phyloP scores from a whole-genome alignment of 495 filamentous ascomycete genomes.

The Parachaetomium inaequale region DNA sequence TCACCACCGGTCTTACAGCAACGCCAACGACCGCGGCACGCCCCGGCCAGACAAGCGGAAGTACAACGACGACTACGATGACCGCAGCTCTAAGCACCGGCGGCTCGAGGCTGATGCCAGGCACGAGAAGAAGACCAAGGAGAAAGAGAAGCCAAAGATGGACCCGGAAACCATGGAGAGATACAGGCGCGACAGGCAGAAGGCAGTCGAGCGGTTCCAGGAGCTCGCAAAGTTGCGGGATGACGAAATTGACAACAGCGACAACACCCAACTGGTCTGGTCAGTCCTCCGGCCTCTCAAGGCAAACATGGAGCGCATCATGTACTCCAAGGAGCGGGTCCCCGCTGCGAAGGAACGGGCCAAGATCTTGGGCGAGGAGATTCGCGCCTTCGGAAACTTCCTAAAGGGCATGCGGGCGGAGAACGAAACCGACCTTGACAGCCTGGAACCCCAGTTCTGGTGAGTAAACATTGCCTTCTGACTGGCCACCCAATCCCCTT shows the following conservation, averaged over 20 bases:
- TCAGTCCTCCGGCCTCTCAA: conserved; percentile 45
- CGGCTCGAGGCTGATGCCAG: conserved; percentile 34
- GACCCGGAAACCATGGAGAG: conserved; percentile 36
- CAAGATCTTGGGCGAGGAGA: conserved; percentile 45
- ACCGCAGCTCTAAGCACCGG: conserved; percentile 35
- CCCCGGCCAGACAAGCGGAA: conserved; percentile 48
- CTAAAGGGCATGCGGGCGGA: conserved; percentile 38
- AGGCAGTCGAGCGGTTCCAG: conserved; percentile 35
- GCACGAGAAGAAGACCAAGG: conserved; percentile 30
- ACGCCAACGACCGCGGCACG: conserved; percentile 43
- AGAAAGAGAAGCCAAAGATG: conserved; percentile 34
- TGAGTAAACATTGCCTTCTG: conserved; percentile 24
- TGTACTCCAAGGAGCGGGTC: conserved; percentile 43
- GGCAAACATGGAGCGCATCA: conserved; percentile 40
- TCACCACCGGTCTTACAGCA: conserved; percentile 48
- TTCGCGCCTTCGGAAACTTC: conserved; percentile 45
- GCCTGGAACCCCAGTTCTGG: conserved; percentile 47
- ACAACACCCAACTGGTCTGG: conserved; percentile 40
- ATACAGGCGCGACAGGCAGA: conserved; percentile 32
- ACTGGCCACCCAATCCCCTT: too few relatives aligned
- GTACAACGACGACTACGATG: conserved; percentile 37
- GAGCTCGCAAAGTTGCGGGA: conserved; percentile 33
- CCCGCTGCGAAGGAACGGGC: conserved; percentile 45
- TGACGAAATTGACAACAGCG: conserved; percentile 32
- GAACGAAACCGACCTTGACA: conserved; percentile 36